Percentiles rank a stretch among this genome's conserved stretches.
These are phyloP conservation scores for Podaxis rugospora DNA, from an alignment of 768 basidiomycete species.

Conservation along the genomic window DNA sequence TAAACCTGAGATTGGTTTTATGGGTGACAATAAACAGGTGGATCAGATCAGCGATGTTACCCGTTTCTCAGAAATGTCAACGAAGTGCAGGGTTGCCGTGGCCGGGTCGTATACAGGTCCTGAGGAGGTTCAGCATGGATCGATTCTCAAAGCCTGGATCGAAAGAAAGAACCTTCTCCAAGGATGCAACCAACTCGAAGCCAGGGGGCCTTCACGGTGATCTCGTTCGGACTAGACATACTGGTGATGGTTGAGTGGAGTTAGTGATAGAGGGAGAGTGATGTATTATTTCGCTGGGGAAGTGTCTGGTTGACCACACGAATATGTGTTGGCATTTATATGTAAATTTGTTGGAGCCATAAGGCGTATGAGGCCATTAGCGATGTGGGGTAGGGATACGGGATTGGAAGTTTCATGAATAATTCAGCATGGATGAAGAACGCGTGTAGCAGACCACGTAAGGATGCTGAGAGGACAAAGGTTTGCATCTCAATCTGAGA, in stretches of 20 bases:
- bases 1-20: conserved; percentile 36
- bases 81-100: conserved; percentile 57
- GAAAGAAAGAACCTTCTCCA: conserved; percentile 50
- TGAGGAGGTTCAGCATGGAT: conserved; percentile 19
- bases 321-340: neutral
- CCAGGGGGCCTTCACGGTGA: conserved; percentile 42
- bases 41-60: conserved; percentile 22
- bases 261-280: neutral
- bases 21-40: conserved; percentile 1
- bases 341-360: conserved; percentile 1
- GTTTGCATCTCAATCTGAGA: conserved; percentile 4
- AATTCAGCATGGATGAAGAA: conserved; percentile 1
- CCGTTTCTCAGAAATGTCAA: conserved; percentile 58
- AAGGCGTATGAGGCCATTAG: conserved; percentile 1
- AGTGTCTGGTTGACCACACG: neutral
- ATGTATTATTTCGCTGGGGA: conserved; percentile 6
- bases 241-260: conserved; percentile 2
- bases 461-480: neutral
- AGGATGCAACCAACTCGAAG: conserved; percentile 50
- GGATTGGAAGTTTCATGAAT: conserved; percentile 7
- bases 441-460: conserved; percentile 7
- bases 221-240: conserved; percentile 21
- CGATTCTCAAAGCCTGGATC: neutral
- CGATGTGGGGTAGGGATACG: neutral
- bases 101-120: conserved; percentile 59